Evolutionary conservation across 257 asterid species (phyloP), one percentile per base, ranked within the genome.

Genomic region (Petunia secreta): DNA sequence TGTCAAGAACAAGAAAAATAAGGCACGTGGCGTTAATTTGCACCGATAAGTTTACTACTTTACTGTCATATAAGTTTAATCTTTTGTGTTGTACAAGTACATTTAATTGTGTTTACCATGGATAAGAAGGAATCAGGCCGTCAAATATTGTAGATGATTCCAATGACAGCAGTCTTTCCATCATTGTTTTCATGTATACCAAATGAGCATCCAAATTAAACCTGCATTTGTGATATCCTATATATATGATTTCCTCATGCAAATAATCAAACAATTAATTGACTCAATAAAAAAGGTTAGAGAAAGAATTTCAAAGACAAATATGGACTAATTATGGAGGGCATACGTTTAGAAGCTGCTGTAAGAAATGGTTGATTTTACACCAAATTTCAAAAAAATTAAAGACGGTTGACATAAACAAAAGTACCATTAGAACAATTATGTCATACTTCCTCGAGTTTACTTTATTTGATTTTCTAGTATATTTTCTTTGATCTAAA

Each of bases 61-160:
- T 6, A 16, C 3, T 5, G 3, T 58, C 38, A 6, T 62, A 62
- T 37, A 63, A 9, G 8, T 63, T 37, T 34, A 37, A 4, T 63
- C 40, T 25, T 3, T 3, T 8, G 15, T 36, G 15, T 9, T 53
- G 3, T 11, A 53, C 3, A 54, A 11, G 3, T 54, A 54, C 53
- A 59, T 25, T 6, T 58, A 69, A 25, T 16, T 25, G 16, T 25
- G 11, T 48, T 46, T 48, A 71, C 77, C 48, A 4, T 46, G 15
- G 65, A 14, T 54, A 14, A 57, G 46, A 64, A 55, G 7, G 44
- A 2, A 63, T 64, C 54, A 36, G 81, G 81, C 2, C 1, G 44
- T 79, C 75, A 75, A 10, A 88, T 85, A 75, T 85, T 79, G 78
- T 92, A 91, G 85, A 91, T 54, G 77, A 91, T 87, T 48, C 53